phyloP scores from a whole-genome alignment of 1,284 basidiomycete species.

The Erythrobasidium hasegawianum region DNA sequence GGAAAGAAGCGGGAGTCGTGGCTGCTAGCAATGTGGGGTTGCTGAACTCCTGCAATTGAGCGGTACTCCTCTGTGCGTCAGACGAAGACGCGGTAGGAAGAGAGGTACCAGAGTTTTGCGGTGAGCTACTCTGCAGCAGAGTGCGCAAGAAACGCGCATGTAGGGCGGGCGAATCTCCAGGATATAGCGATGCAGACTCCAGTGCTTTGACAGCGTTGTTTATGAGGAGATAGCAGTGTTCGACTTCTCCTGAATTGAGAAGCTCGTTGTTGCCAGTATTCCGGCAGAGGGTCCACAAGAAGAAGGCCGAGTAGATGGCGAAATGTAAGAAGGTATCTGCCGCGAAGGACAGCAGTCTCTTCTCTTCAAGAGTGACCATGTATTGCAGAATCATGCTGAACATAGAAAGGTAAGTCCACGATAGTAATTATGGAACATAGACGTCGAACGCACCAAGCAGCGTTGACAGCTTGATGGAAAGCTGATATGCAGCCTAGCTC shows the following conservation, averaged over 20 bases:
- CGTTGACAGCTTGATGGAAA: conserved; percentile 31
- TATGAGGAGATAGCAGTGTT: conserved; percentile 29
- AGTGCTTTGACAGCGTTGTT: conserved; percentile 18
- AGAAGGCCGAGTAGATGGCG: conserved; percentile 33
- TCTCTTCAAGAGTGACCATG: conserved; percentile 30
- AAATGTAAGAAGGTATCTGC: conserved; percentile 30
- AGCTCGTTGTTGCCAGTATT: conserved; percentile 12
- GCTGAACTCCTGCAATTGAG: neutral
- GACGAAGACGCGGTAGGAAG: neutral
- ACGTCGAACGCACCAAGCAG: conserved; percentile 12
- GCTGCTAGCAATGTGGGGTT: neutral
- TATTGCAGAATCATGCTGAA: conserved; percentile 15
- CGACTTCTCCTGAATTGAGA: conserved; percentile 33
- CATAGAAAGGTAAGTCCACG: neutral
- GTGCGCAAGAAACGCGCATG: conserved; percentile 31
- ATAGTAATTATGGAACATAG: neutral
- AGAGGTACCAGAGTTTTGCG: neutral
- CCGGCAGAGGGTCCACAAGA: conserved; percentile 33
- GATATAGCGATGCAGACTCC: conserved; percentile 29
- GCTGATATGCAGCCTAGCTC: conserved; percentile 28
- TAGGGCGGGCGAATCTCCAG: conserved; percentile 25
- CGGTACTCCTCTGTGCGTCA: neutral
- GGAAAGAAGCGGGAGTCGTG: neutral
- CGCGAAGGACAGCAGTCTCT: conserved; percentile 27
- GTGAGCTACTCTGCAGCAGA: conserved; percentile 5